Evolutionary conservation across 1,139 yeast genomes (phyloP), one percentile per base, ranked within the genome.

Genomic region (Suhomyces guaymorum): DNA sequence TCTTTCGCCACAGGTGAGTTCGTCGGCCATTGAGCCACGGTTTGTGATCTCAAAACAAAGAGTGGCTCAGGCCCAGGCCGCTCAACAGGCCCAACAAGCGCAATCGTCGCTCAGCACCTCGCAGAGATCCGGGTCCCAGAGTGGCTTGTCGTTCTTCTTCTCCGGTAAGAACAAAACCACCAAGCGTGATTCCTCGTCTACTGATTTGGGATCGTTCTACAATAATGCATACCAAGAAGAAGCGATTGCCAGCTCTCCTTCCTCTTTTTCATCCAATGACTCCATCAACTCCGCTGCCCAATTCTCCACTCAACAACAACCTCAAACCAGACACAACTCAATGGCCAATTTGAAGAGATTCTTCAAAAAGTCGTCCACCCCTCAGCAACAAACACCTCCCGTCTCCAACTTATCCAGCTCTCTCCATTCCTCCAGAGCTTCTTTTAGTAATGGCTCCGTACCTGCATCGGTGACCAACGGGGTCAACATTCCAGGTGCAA

Each of bases 11-110:
- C 78, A 74, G 38, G 84, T 82, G 6, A 53, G 52, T 37, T 60
- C 72, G 5, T 52, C 71, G 11, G 66, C 78, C 20, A 80, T 83
- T 16, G 92, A 83, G 49, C 81, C 87, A 10, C 66, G 92, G 33
- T 83, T 83, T 52, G 79, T 83, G 29, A 75, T 83, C 26, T 80
- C 89, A 4, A 82, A 82, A 49, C 90, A 81, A 47, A 73, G 84
- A 44, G 75, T 82, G 17, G 83, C 81, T 21, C 82, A 78, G 48
- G 80, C 68, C 29, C 75, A 70, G 38, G 71, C 72, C 5, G 61
- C 60, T 5, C 61, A 53, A 19, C 66, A 63, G 7, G 30, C 24
- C 9, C 27, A 24, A n/a, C 19, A 14, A 4, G 58, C 64, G 4
- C 28, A 26, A 11, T 57, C 63, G 5, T 55, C 66, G 14, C 53